Evolutionary conservation across 306 rosid species (phyloP).

Genomic region (Prunus mongolica): DNA sequence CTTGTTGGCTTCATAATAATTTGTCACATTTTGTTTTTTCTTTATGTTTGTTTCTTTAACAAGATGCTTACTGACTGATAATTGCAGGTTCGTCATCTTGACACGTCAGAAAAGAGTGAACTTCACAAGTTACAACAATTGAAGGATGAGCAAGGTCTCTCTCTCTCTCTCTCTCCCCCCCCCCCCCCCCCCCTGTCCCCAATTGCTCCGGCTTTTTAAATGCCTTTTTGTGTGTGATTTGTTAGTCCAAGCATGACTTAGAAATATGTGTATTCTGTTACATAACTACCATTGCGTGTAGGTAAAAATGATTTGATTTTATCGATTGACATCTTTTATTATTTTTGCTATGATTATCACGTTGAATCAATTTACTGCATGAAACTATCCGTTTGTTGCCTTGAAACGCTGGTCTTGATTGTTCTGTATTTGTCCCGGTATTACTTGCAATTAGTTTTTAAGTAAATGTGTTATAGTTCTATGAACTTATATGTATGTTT

Average conservation of each 20-base stretch:
- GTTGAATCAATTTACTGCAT: background rate
- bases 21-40: background rate
- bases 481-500: background rate
- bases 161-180: background rate
- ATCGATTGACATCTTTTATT: background rate
- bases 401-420: background rate
- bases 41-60: background rate
- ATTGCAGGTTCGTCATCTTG: slow-evolving; percentile 93
- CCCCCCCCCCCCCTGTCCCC: background rate
- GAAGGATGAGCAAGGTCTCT: slow-evolving; percentile 95
- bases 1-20: background rate
- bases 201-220: background rate
- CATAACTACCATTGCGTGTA: background rate
- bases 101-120: slow-evolving; percentile 98
- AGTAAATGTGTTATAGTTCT: background rate
- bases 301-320: background rate
- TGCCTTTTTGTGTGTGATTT: background rate
- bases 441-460: too few species aligned
- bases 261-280: background rate
- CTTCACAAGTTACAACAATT: slow-evolving; percentile 90
- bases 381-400: background rate
- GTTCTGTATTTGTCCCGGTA: background rate
- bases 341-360: background rate
- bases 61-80: slow-evolving; percentile 8
- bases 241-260: background rate